Percentiles rank a stretch among this genome's conserved stretches.
These are phyloP conservation scores for Hypoxylon sp. DNA, from an alignment of 2,329 filamentous ascomycete species.

Conservation along the genomic window DNA sequence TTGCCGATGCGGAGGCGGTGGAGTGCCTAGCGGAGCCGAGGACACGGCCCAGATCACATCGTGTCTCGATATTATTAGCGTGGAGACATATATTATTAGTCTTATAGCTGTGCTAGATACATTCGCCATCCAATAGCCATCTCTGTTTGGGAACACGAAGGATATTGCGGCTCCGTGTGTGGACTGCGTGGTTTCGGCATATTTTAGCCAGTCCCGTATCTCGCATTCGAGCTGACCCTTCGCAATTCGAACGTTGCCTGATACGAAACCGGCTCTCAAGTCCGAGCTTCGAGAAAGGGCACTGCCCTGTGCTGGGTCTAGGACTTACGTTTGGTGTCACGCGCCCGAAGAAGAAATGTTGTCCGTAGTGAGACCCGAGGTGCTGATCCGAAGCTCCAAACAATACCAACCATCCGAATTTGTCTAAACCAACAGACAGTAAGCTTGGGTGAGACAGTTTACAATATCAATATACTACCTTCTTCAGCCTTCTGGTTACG, in stretches of 20 bases:
- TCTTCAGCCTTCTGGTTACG: conserved; percentile 40
- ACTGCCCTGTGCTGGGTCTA: neutral
- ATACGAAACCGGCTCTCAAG: neutral
- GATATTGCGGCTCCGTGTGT: conserved; percentile 39
- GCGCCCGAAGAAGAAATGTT: conserved; percentile 16
- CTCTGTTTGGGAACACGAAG: conserved; percentile 32
- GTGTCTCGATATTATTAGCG: conserved; percentile 45
- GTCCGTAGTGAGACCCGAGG: conserved; percentile 21
- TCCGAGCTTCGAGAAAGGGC: conserved; percentile 2
- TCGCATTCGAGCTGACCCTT: conserved; percentile 22
- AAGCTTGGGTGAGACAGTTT: conserved; percentile 27
- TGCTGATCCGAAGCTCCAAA: conserved; percentile 13
- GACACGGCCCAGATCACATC: conserved; percentile 39
- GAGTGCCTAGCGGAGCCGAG: conserved; percentile 41
- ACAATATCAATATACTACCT: conserved; percentile 20
- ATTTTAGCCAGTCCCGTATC: conserved; percentile 33
- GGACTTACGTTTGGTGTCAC: conserved; percentile 26
- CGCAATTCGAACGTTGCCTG: no score
- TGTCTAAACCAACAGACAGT: neutral
- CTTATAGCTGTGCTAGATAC: conserved; percentile 23
- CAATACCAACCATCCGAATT: conserved; percentile 26
- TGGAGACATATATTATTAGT: conserved; percentile 28
- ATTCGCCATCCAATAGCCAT: conserved; percentile 30
- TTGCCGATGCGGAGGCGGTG: conserved; percentile 43
- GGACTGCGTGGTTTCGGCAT: conserved; percentile 30